Evolutionary conservation across 2,329 filamentous ascomycete species (phyloP).

Genomic region (Passalora sequoiae): DNA sequence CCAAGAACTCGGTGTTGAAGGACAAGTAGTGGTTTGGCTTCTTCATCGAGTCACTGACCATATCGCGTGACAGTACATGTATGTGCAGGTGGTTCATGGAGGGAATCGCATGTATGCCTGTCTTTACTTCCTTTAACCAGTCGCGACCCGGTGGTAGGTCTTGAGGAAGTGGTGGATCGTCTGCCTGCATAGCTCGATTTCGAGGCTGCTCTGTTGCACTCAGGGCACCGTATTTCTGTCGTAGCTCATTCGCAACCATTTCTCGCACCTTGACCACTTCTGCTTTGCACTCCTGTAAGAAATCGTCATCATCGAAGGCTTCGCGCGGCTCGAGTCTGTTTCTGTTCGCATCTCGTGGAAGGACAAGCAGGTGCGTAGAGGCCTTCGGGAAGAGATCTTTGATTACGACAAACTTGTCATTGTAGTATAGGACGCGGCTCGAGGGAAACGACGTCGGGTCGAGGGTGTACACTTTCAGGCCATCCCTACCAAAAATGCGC

Average conservation of each 20-base stretch:
- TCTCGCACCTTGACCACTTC: slow-evolving; percentile 58
- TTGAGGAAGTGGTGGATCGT: slow-evolving; percentile 26
- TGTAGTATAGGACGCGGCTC: slow-evolving; percentile 59
- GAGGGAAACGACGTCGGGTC: slow-evolving; percentile 57
- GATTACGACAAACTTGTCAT: slow-evolving; percentile 68
- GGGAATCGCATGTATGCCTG: slow-evolving; percentile 80
- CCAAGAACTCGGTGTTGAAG: slow-evolving; percentile 80
- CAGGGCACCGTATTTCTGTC: slow-evolving; percentile 58
- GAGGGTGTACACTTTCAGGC: slow-evolving; percentile 61
- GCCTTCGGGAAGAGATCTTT: slow-evolving; percentile 83
- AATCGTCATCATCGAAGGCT: slow-evolving; percentile 64
- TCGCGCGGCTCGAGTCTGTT: slow-evolving; percentile 68
- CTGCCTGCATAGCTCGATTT: slow-evolving; percentile 56
- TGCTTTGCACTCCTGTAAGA: slow-evolving; percentile 58
- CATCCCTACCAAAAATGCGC: slow-evolving; percentile 51
- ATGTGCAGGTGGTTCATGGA: slow-evolving; percentile 91
- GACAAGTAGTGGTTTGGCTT: slow-evolving; percentile 88
- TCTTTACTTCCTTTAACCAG: slow-evolving; percentile 68
- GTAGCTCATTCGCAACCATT: slow-evolving; percentile 70
- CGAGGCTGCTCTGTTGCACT: slow-evolving; percentile 61
- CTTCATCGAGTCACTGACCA: slow-evolving; percentile 65
- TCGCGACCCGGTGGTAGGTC: slow-evolving; percentile 66
- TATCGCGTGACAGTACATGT: slow-evolving; percentile 78
- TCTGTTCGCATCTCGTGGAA: slow-evolving; percentile 63
- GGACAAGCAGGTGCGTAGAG: slow-evolving; percentile 77